These are phyloP conservation scores for Neurospora africana DNA, from an alignment of 495 filamentous ascomycete genomes.

Conservation along the genomic window DNA sequence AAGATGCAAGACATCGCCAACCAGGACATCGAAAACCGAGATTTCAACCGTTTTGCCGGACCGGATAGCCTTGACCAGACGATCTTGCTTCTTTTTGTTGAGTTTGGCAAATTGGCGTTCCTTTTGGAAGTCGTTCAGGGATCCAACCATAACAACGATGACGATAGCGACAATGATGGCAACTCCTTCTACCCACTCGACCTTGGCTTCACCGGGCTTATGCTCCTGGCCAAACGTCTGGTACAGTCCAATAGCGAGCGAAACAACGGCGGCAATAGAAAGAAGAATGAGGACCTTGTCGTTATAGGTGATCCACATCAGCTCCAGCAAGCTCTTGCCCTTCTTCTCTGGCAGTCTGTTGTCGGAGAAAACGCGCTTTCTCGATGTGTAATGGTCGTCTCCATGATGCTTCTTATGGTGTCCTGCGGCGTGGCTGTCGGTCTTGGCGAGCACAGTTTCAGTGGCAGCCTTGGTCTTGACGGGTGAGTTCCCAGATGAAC, in stretches of 20 bases:
- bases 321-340: constrained; percentile 55
- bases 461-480: constrained; percentile 11
- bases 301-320: constrained; percentile 81
- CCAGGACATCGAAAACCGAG: constrained; percentile 61
- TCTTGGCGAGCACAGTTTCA: constrained; percentile 1
- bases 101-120: constrained; percentile 71
- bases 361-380: constrained; percentile 59
- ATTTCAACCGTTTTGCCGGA: constrained; percentile 64
- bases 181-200: constrained; percentile 75
- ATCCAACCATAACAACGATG: constrained; percentile 66
- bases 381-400: constrained; percentile 42
- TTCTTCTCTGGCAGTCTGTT: constrained; percentile 68
- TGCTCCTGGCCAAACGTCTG: constrained; percentile 43
- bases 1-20: constrained; percentile 62
- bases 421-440: constrained; percentile 3
- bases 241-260: constrained; percentile 63
- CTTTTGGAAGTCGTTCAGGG: constrained; percentile 69
- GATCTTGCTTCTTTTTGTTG: constrained; percentile 72
- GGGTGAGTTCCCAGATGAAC: constrained; percentile 19
- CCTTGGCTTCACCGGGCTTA: constrained; percentile 31
- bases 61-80: constrained; percentile 64
- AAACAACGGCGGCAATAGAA: constrained; percentile 62
- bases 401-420: constrained; percentile 9
- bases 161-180: constrained; percentile 68
- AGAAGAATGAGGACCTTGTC: constrained; percentile 74